A percentile compares a stretch with the other conserved stretches of the same genome.
Evolutionary conservation across 352 stramenopile species (phyloP).

Genomic region (Phytophthora pisi): DNA sequence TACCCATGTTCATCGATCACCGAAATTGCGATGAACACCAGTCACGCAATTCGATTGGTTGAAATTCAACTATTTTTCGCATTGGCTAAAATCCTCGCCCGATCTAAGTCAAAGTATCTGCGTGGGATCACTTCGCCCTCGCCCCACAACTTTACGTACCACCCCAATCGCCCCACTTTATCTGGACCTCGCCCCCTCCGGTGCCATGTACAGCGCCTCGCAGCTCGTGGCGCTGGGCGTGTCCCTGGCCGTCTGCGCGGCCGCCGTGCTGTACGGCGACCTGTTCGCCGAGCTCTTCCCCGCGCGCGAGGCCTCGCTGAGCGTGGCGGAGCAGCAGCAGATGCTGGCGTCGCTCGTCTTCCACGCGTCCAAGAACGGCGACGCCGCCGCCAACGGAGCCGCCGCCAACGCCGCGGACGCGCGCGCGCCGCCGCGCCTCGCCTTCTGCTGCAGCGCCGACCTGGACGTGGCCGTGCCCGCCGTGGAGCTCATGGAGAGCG

Average conservation of each 20-base stretch:
- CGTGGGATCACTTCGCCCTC: background rate
- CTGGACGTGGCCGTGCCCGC: constrained; percentile 79
- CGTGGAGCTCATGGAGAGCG: constrained; percentile 72
- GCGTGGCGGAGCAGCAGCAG: constrained; percentile 59
- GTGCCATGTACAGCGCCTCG: constrained; percentile 63
- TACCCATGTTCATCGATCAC: constrained; percentile 32
- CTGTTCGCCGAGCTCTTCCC: constrained; percentile 57
- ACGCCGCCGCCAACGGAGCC: constrained; percentile 10
- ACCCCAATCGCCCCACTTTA: constrained; percentile 1
- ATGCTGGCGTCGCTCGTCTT: constrained; percentile 72
- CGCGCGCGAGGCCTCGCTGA: constrained; percentile 40
- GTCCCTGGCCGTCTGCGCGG: constrained; percentile 53
- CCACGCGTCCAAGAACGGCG: constrained; percentile 44
- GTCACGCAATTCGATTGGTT: too few relatives aligned
- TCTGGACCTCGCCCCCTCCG: background rate
- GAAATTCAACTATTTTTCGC: background rate
- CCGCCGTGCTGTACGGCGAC: constrained; percentile 69
- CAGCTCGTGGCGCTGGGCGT: constrained; percentile 63
- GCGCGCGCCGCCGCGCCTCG: constrained; percentile 47
- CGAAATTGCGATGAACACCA: constrained; percentile 21
- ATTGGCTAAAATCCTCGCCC: constrained; percentile 12
- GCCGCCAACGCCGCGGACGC: background rate
- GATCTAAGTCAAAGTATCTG: background rate
- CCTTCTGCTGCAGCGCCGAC: constrained; percentile 86
- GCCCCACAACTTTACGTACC: background rate